Base-by-base conservation (phyloP, 1,139 yeast species). In the Blastobotrys elegans region DNA sequence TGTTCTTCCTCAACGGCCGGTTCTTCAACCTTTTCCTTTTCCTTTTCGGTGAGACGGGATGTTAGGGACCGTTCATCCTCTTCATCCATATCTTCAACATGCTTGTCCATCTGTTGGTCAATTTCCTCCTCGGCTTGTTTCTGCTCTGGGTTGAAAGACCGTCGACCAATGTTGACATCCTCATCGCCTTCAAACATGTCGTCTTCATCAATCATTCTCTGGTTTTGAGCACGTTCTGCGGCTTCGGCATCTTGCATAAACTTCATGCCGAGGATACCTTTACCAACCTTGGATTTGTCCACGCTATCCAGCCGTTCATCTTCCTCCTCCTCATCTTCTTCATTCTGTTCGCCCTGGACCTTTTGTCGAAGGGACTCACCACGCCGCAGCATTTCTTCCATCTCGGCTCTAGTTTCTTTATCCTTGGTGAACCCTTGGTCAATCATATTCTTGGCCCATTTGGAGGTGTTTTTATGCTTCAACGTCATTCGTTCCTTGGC, bases 401-500 rank as follows among this genome's bases (percentile, higher is more conserved):
- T 77, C 61, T 92, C 97, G 10, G 80, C 84, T 60, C 97, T 76
- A 32, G 85, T 85, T 30, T 79, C 80, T 31, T 82, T 79, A 64
- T 90, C 97, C 62, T 90, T 90, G 38, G 94, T 78, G 72, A 90
- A 76, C 8, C 97, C 97, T 59, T 90, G 86, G 57, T 83, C 84
- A 46, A 90, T 80, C 90, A 90, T 82, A 42, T 87, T 80, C 64
- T 82, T 82, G 14, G 97, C 97, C 97, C 97, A 90, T 62, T 80
- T 79, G 27, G 40, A 17, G 47, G 85, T 86, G 39, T 90, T 86
- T 64, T 87, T 89, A 70, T 90, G 97, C 61, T 86, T 85, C 57
- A 89, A 73, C 4, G 86, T 74, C 95, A 94, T 94, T 67, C 98
- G 79, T 66, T 92, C 97, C 56, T 80, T 77, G 1, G 97, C 97